Evolutionary conservation across 1,139 yeast genomes (phyloP).

Genomic region (Diutina scorzettiae): DNA sequence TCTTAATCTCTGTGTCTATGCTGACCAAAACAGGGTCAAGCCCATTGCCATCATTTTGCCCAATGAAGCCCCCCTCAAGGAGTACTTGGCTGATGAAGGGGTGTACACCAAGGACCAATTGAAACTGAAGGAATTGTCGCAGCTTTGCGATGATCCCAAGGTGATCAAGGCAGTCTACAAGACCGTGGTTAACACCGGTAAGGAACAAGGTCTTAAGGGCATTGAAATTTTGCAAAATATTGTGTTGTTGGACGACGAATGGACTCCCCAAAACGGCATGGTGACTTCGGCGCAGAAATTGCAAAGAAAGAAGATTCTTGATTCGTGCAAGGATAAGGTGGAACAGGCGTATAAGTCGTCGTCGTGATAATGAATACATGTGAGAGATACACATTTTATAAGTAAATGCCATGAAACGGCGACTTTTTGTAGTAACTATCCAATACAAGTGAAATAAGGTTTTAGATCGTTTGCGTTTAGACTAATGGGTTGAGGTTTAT

Average conservation of each 20-base stretch:
- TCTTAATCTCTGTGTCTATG: constrained; percentile 80
- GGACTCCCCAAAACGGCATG: constrained; percentile 95
- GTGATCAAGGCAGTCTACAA: constrained; percentile 44
- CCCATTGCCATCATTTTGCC: constrained; percentile 91
- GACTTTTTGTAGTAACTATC: too few species aligned
- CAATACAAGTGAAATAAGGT: too few species aligned
- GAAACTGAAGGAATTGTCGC: constrained; percentile 35
- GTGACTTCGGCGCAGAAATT: constrained; percentile 94
- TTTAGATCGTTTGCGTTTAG: too few species aligned
- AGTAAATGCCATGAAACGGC: too few species aligned
- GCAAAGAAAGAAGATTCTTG: constrained; percentile 85
- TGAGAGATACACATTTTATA: too few species aligned
- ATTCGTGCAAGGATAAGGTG: constrained; percentile 46
- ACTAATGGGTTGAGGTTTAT: too few species aligned
- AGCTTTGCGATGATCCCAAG: constrained; percentile 42
- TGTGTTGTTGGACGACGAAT: constrained; percentile 76
- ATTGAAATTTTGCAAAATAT: constrained; percentile 78
- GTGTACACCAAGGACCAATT: constrained; percentile 37
- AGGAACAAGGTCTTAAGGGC: constrained; percentile 67
- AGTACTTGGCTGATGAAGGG: constrained; percentile 40
- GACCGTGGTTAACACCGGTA: constrained; percentile 63
- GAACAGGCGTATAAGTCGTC: constrained; percentile 36
- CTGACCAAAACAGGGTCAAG: constrained; percentile 75
- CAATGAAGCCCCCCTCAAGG: constrained; percentile 52
- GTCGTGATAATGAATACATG: neutral